Evolutionary conservation across 2,329 filamentous ascomycete genomes (phyloP).

Genomic region (Colletotrichum chlorophyti): DNA sequence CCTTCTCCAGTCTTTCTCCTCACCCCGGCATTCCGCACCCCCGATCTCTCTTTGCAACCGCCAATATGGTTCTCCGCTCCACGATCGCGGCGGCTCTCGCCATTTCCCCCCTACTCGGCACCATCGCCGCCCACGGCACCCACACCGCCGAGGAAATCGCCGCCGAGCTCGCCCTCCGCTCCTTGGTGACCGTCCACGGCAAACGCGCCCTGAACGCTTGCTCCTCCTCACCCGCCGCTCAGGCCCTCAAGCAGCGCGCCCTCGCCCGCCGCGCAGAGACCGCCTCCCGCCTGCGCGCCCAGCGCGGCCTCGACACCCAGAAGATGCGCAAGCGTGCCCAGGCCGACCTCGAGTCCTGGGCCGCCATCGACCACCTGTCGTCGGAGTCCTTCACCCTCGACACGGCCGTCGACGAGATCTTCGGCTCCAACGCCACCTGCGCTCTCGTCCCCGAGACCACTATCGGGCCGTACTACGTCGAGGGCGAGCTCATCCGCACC

Average conservation of each 20-base stretch:
- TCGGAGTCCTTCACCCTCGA: slow-evolving; percentile 38
- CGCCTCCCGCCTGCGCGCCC: slow-evolving; percentile 45
- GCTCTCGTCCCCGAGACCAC: slow-evolving; percentile 22
- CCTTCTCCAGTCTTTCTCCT: slow-evolving; percentile 4
- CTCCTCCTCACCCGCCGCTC: slow-evolving; percentile 43
- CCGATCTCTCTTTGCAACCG: neutral
- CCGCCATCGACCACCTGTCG: slow-evolving; percentile 41
- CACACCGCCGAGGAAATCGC: slow-evolving; percentile 36
- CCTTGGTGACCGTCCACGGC: slow-evolving; percentile 38
- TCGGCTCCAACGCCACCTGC: slow-evolving; percentile 27
- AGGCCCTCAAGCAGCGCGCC: slow-evolving; percentile 46
- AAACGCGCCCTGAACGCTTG: slow-evolving; percentile 48
- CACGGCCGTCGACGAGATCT: slow-evolving; percentile 38
- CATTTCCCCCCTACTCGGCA: slow-evolving; percentile 31
- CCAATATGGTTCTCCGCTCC: slow-evolving; percentile 19
- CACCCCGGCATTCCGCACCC: neutral
- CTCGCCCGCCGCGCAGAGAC: slow-evolving; percentile 47
- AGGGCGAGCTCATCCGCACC: slow-evolving; percentile 51
- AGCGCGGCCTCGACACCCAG: slow-evolving; percentile 40
- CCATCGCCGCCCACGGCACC: slow-evolving; percentile 39
- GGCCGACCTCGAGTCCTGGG: slow-evolving; percentile 40
- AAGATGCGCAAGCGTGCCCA: slow-evolving; percentile 42
- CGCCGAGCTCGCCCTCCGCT: slow-evolving; percentile 42
- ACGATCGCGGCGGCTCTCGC: slow-evolving; percentile 17
- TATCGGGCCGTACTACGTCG: slow-evolving; percentile 40